Evolutionary conservation across 305 asterid genomes (phyloP).

Genomic region (Nicotiana rustica): DNA sequence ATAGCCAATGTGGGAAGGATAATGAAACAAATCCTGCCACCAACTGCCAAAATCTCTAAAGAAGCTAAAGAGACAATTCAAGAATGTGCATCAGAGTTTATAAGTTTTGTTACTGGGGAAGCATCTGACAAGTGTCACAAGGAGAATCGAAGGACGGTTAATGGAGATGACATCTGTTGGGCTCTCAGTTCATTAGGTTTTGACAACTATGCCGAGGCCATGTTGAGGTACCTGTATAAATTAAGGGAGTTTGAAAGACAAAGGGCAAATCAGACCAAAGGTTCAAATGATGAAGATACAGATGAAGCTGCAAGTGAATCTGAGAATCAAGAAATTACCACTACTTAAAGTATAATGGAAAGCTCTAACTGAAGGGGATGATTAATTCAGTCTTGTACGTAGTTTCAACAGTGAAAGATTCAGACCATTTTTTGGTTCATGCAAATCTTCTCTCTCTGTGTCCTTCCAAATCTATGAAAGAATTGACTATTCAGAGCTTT

Average conservation of each 20-base stretch:
- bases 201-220: constrained; percentile 62
- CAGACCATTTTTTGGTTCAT: background rate
- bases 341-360: background rate
- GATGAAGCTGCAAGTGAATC: constrained; percentile 37
- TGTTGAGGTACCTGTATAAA: constrained; percentile 58
- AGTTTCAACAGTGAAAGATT: background rate
- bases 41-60: constrained; percentile 72
- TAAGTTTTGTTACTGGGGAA: constrained; percentile 75
- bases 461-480: background rate
- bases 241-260: constrained; percentile 61
- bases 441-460: background rate
- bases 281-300: constrained; percentile 27
- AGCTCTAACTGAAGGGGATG: constrained; percentile 33
- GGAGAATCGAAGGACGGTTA: constrained; percentile 82
- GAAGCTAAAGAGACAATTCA: constrained; percentile 85
- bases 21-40: constrained; percentile 77
- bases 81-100: constrained; percentile 84
- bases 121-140: constrained; percentile 73
- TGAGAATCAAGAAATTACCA: background rate
- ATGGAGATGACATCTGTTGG: constrained; percentile 81
- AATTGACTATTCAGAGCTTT: background rate
- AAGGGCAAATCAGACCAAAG: constrained; percentile 43
- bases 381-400: background rate
- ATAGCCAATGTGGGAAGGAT: constrained; percentile 83
- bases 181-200: constrained; percentile 72